phyloP scores from a whole-genome alignment of 306 rosid species.

The Sphenostylis stenocarpa region DNA sequence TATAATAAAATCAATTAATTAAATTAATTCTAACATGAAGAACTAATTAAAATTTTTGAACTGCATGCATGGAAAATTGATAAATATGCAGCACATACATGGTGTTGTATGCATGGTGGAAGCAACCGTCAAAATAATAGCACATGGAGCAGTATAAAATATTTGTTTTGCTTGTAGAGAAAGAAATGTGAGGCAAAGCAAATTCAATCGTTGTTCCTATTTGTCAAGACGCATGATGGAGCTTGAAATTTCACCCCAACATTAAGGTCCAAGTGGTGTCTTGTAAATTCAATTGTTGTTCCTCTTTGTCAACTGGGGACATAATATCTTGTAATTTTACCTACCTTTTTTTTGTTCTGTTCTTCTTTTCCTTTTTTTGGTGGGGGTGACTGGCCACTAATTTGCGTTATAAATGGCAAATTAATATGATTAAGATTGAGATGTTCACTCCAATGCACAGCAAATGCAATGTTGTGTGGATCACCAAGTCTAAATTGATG shows the following conservation, averaged over 20 bases:
- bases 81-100: background rate
- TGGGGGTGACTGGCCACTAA: background rate
- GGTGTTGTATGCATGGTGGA: background rate
- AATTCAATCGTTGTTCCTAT: constrained; percentile 6
- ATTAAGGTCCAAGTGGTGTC: constrained; percentile 25
- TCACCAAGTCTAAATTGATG: constrained; percentile 15
- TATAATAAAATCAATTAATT: no score
- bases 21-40: no score
- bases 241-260: constrained; percentile 1
- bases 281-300: no score
- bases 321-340: constrained; percentile 2
- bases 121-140: constrained; percentile 11
- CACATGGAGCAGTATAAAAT: background rate
- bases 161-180: constrained; percentile 22
- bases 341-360: constrained; percentile 2
- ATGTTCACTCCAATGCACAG: constrained; percentile 17
- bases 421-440: constrained; percentile 28
- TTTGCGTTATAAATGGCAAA: constrained; percentile 15
- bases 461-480: constrained; percentile 29
- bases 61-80: background rate
- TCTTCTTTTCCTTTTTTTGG: background rate
- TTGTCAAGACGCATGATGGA: constrained; percentile 29
- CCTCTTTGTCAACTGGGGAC: constrained; percentile 1
- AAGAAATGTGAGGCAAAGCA: constrained; percentile 10
- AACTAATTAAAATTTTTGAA: background rate